Conservation (phyloP, 2,329 filamentous ascomycete species). For the Neofusicoccum sp. region DNA sequence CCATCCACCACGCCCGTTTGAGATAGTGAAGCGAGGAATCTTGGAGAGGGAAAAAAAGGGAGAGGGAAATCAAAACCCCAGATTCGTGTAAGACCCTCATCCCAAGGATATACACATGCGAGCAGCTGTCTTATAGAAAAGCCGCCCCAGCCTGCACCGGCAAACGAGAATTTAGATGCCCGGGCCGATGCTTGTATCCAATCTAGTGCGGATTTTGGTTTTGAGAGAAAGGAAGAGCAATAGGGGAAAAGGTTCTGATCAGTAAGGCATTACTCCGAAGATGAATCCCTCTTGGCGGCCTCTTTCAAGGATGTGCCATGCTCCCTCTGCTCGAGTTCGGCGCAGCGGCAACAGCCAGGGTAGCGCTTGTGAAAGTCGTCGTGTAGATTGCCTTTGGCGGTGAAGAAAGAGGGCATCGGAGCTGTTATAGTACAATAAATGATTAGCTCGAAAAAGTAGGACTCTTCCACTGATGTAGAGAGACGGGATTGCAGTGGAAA, state of each 20-base stretch:
- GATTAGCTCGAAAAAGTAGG: not conserved
- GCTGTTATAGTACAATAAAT: conserved; percentile 7
- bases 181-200: conserved; percentile 8
- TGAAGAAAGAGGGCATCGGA: not conserved
- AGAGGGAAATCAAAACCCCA: too few species aligned
- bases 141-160: not conserved
- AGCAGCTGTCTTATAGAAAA: not conserved
- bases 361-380: not conserved
- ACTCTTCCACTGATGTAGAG: not conserved
- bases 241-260: not conserved
- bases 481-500: not conserved
- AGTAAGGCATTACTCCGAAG: not conserved
- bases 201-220: conserved; percentile 6
- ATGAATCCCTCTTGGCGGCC: not conserved
- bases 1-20: too few species aligned
- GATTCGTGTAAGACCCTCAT: too few species aligned
- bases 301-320: not conserved
- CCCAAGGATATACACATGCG: not conserved
- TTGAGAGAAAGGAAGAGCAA: not conserved
- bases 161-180: not conserved
- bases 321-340: not conserved
- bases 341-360: not conserved
- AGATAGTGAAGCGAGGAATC: too few species aligned
- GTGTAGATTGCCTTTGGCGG: not conserved
- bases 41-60: too few species aligned